Base-by-base conservation (phyloP, 257 asterid species). In the Knoxia roxburghii region DNA sequence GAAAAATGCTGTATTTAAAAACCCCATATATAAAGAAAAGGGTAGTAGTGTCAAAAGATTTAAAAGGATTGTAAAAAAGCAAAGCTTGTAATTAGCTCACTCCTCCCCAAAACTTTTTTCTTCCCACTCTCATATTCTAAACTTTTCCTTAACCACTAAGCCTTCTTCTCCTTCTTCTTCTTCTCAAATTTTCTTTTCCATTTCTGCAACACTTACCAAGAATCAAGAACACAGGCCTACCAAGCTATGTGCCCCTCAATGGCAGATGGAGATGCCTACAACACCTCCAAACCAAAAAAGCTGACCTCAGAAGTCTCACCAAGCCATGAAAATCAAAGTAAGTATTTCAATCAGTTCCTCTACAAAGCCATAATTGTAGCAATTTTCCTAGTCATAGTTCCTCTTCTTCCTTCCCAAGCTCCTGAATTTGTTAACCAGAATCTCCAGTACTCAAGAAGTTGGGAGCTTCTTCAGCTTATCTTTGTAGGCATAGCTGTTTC, bases 401-500 rank as follows among this genome's bases (percentile, higher is more conserved):
- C 94, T 0, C 76, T 89, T 61, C 80, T 90, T 70, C 90, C 99
- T 18, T 78, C 95, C 2, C 73, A 78, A 27, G 82, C 91, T 24
- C 96, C 96, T 11, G 91, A 89, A 40, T 83, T 82, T 78, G 33
- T 92, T 10, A 89, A 70, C 82, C 95, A 85, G 72, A 76, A 85
- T 40, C 57, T 86, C 0, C 83, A 37, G 65, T n/a, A 88, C 27
- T 81, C 95, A 1, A 77, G 85, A 66, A 88, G 88, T 52, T 90
- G 96, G 96, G 99, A 94, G 83, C 80, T 90, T 73, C 74, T 94
- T 60, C 99, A 94, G 81, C 88, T 94, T 7, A 71, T 94, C 68
- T 86, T 87, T 64, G 97, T 94, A 51, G 99, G 99, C 20, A 83
- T 94, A 39, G 96, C 96, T 20, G 98, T 94, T 61, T 94, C 99